Evolutionary conservation across 2,329 filamentous ascomycete species (phyloP).

Genomic region (Nannizziopsis arthrosporioides): DNA sequence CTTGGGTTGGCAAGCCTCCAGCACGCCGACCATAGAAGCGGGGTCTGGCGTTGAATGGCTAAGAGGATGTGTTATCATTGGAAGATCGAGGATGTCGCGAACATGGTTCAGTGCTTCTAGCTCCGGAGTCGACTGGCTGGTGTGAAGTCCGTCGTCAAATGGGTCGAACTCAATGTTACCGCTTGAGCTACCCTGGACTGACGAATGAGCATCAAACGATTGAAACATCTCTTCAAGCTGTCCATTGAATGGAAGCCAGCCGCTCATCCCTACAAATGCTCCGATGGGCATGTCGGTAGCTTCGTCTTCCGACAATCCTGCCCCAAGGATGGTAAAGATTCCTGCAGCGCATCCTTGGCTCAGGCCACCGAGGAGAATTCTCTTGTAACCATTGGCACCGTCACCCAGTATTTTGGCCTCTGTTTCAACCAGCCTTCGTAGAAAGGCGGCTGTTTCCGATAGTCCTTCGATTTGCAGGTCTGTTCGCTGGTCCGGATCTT

Average conservation of each 20-base stretch:
- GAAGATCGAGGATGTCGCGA: slow-evolving; percentile 25
- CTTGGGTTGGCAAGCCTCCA: too few relatives aligned
- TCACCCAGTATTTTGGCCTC: slow-evolving; percentile 20
- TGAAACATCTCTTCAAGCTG: slow-evolving; percentile 1
- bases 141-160: background rate
- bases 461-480: slow-evolving; percentile 39
- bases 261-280: slow-evolving; percentile 40
- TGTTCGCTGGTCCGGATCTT: slow-evolving; percentile 31
- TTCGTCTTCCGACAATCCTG: slow-evolving; percentile 18
- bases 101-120: slow-evolving; percentile 20
- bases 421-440: slow-evolving; percentile 26
- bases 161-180: slow-evolving; percentile 11
- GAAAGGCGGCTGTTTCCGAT: slow-evolving; percentile 29
- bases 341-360: slow-evolving; percentile 44
- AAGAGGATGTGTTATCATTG: background rate
- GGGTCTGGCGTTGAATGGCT: background rate
- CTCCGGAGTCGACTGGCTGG: slow-evolving; percentile 13
- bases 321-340: slow-evolving; percentile 34
- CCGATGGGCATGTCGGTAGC: slow-evolving; percentile 21
- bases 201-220: slow-evolving; percentile 2
- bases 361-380: slow-evolving; percentile 42
- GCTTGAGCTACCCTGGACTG: background rate
- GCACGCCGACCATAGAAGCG: too few relatives aligned
- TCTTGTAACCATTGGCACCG: slow-evolving; percentile 18
- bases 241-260: slow-evolving; percentile 34